Evolutionary conservation across 2,329 filamentous ascomycete genomes (phyloP), one percentile per base, ranked within the genome.

Genomic region (Emergomyces africanus): DNA sequence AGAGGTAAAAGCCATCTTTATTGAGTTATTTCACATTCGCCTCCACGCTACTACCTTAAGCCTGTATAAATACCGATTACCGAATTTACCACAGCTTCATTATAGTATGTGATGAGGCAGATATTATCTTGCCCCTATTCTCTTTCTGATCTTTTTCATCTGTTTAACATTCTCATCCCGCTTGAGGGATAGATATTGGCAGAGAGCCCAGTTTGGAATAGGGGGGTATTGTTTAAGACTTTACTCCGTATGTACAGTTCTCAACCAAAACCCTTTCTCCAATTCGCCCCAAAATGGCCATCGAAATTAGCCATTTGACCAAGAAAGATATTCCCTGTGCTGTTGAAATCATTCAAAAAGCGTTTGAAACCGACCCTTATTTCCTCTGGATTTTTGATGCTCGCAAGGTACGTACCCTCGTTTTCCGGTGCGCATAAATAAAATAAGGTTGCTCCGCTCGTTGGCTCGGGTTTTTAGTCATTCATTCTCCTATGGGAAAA

Each of bases 351-450:
- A 83, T 88, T 54, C 85, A 88, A 66, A 75, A 80, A 65, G 84
- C 84, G 0, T 88, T 88, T 67, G 79, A 78, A 5, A 77, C 83
- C 12, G 85, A 88, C 65, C 85, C 85, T 0, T 88, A 87, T 66
- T 84, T 83, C 65, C 73, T 75, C 23, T 88, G 84, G 84, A 78
- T 84, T 8, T 87, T 83, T 61, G 81, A 86, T 66, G 75, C 77
- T 49, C 71, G 74, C 35, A 82, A 82, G 69, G 83, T 81, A 71
- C 63, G 74, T 71, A 57, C 25, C 37, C 5, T 57, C 37, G 18
- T 42, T 35, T 41, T 20, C 9, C 23, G 23, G 12, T 41, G 20
- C 8, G 51, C 2, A 28, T 54, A n/a, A n/a, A n/a, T n/a, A n/a
- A n/a, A n/a, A n/a, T n/a, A n/a, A n/a, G n/a, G n/a, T n/a, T n/a